phyloP scores from a whole-genome alignment of 768 basidiomycete species.

The Phaffia tasmanica region DNA sequence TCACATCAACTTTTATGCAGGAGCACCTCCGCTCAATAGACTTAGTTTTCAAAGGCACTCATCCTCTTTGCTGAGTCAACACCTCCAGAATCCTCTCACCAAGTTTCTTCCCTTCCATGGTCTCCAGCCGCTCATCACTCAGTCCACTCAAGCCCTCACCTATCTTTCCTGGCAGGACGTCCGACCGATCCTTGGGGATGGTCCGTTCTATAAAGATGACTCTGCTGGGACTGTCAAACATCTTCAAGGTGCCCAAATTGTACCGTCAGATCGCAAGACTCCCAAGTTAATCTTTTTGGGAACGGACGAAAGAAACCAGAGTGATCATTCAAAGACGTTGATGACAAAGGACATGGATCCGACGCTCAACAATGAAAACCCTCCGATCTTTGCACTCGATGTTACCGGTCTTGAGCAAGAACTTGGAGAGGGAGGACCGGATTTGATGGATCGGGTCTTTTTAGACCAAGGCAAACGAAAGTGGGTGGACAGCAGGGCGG shows the following conservation, averaged over 20 bases:
- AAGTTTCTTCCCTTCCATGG: constrained; percentile 68
- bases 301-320: constrained; percentile 8
- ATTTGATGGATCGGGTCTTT: not conserved
- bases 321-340: constrained; percentile 5
- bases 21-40: constrained; percentile 39
- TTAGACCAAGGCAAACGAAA: constrained; percentile 1
- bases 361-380: constrained; percentile 4
- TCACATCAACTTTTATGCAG: constrained; percentile 35
- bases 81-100: constrained; percentile 51
- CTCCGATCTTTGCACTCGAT: constrained; percentile 22
- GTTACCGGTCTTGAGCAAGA: not conserved
- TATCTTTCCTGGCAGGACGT: constrained; percentile 13
- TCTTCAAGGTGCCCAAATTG: constrained; percentile 15
- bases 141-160: constrained; percentile 24
- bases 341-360: constrained; percentile 14
- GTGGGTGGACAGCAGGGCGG: constrained; percentile 41
- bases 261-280: not conserved
- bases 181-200: constrained; percentile 5
- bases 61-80: constrained; percentile 60
- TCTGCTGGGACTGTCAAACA: constrained; percentile 8
- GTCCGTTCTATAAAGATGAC: constrained; percentile 14
- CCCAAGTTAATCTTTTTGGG: constrained; percentile 20
- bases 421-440: not conserved
- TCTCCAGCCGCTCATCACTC: constrained; percentile 54
- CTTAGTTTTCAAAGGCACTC: constrained; percentile 59